Evolutionary conservation across 768 basidiomycete species (phyloP), one percentile per base, ranked within the genome.

Genomic region (Lactifluus pinguis): DNA sequence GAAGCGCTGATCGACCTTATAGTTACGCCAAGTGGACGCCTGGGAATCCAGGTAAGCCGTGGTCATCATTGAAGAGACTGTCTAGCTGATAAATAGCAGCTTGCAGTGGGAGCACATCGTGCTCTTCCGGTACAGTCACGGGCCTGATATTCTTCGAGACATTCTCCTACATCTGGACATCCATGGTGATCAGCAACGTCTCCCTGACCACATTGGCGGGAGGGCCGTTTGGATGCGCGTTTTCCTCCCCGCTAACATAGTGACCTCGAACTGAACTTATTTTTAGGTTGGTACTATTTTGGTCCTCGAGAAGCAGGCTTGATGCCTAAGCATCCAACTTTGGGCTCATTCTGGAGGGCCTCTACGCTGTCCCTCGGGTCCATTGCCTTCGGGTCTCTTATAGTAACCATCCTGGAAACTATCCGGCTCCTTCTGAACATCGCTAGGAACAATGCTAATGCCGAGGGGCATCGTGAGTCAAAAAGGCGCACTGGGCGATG

Each of bases 81-180:
- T 34, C 9, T 29, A 29, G 17, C 14, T 41, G 59, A 54, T 21
- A 34, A 30, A 30, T 21, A 49, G 47, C 58, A 85, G 82, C 78
- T 17, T 86, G 85, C 68, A 73, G 64, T 10, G 69, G 75, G 7
- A 75, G 73, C 10, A 76, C 77, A 0, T 75, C 76, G 3, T 92
- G 89, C 69, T 90, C 89, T 1, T 83, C 81, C 11, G 79, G 79
- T 14, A 92, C 83, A 69, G 89, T 92, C 48, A 80, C 87, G 0
- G 90, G 92, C 3, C 74, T 92, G 13, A 79, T 91, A 56, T 83
- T 92, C 71, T 93, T 81, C 67, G 81, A 83, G 62, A 83, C 85
- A 0, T 92, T 92, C 71, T 85, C 86, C n/a, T 93, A 84, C 75
- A 76, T 91, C 21, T 93, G 90, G 92, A 86, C 84, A 17, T 89